Evolutionary conservation across 2,329 filamentous ascomycete species (phyloP), one percentile per base, ranked within the genome.

Genomic region (Magnaporthiopsis poae): DNA sequence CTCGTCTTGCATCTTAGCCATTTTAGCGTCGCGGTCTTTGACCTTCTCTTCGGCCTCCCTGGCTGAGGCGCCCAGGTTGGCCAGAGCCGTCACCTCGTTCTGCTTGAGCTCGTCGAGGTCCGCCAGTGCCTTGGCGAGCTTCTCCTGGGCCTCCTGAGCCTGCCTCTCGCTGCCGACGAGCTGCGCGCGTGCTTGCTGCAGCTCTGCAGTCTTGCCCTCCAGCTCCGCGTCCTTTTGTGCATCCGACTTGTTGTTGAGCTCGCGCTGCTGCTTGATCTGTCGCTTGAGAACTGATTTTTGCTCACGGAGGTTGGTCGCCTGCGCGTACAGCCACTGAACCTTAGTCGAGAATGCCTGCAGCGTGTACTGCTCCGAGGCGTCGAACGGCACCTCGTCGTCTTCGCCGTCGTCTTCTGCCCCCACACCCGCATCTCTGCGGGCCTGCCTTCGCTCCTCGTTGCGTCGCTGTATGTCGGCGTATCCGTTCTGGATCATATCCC

Each of bases 201-300:
- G 74, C 70, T 88, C 83, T 21, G 84, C 81, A 65, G 82, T 79
- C 71, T 85, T 87, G 63, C 80, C 75, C 31, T 83, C 80, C n/a
- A 90, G 75, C 69, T 90, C 85, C 60, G 83, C 83, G 71, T 90
- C 88, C 72, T 88, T 86, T 68, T 88, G 84, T 27, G 85, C 82
- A 70, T 96, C 92, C 0, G 91, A 92, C 73, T 93, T 93, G 79
- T 84, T 92, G 78, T 96, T 96, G 67, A 97, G 84, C 73, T 96
- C 92, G 67, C 93, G 90, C 77, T 98, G 94, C 75, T 98, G 93
- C 78, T 96, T 94, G 73, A 97, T 94, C 75, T 98, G 93, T 61
- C 92, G 87, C 73, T 94, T 90, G 11, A 98, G 83, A 29, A 96
- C 93, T 63, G 87, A 86, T 75, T 96, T 96, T 74, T 98, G 93